Evolutionary conservation across 2,329 filamentous ascomycete genomes (phyloP).

Genomic region (Pseudopithomyces maydicus): DNA sequence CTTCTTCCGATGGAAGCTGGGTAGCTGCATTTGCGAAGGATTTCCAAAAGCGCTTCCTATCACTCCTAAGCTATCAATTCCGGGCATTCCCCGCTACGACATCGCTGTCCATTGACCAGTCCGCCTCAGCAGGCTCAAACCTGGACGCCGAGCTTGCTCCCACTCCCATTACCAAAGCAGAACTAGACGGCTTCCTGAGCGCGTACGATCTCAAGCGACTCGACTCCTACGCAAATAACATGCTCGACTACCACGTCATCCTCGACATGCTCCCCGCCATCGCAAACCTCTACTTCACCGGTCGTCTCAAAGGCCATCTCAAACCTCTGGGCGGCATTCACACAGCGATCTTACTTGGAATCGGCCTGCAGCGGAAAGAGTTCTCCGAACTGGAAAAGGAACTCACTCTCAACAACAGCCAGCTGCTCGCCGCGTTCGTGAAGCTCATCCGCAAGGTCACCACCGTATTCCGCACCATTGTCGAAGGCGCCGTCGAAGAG

Average conservation of each 20-base stretch:
- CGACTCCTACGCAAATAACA: conserved; percentile 93
- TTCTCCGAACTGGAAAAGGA: conserved; percentile 82
- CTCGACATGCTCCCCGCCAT: conserved; percentile 88
- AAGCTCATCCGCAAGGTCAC: conserved; percentile 92
- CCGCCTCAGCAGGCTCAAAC: conserved; percentile 73
- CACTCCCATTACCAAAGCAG: conserved; percentile 68
- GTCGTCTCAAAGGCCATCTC: conserved; percentile 69
- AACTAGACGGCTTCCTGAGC: conserved; percentile 78
- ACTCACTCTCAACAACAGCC: conserved; percentile 72
- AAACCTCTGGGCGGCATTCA: conserved; percentile 83
- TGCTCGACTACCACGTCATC: conserved; percentile 97
- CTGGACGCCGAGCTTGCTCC: conserved; percentile 61
- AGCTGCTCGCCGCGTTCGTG: conserved; percentile 95
- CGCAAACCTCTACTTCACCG: conserved; percentile 82
- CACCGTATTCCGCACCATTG: conserved; percentile 73
- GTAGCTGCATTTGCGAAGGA: conserved; percentile 88
- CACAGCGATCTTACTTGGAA: conserved; percentile 81
- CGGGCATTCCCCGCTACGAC: conserved; percentile 76
- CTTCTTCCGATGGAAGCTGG: conserved; percentile 72
- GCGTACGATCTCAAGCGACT: conserved; percentile 95
- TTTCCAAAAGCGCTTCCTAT: conserved; percentile 92
- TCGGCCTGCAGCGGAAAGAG: conserved; percentile 87
- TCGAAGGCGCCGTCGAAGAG: conserved; percentile 68
- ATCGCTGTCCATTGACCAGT: conserved; percentile 86
- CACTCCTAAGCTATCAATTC: conserved; percentile 91